A percentile compares a stretch with the other conserved stretches of the same genome.
Conservation (phyloP, 176 grass and related monocot species). For the Pharus latifolius region DNA sequence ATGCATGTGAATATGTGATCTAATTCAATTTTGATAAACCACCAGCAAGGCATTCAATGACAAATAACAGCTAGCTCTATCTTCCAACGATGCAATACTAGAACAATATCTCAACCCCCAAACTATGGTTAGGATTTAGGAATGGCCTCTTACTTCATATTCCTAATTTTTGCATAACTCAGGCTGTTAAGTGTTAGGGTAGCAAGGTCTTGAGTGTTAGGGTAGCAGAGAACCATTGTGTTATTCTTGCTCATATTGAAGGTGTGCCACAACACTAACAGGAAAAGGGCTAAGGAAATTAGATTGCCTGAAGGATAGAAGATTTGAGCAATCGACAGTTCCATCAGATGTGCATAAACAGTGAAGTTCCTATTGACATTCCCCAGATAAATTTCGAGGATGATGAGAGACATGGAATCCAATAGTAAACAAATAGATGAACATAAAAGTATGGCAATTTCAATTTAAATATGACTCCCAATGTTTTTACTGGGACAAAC, state of each 20-base stretch:
- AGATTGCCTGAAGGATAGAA: background rate
- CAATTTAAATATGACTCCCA: background rate
- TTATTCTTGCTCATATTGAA: constrained; percentile 5
- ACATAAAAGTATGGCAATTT: background rate
- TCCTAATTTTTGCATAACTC: too few relatives aligned
- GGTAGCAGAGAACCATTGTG: background rate
- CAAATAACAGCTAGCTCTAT: background rate
- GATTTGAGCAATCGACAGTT: background rate
- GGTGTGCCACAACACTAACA: background rate
- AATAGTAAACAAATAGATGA: background rate
- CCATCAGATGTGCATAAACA: background rate
- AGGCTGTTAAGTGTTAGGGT: background rate
- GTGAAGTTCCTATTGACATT: background rate
- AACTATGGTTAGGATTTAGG: background rate
- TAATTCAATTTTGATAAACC: background rate
- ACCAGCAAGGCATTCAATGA: background rate
- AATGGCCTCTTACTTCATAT: background rate
- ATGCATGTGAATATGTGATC: background rate
- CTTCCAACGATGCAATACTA: background rate
- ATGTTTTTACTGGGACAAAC: background rate
- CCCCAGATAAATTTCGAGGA: background rate
- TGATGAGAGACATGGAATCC: background rate
- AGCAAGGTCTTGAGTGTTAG: background rate
- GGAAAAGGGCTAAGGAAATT: background rate
- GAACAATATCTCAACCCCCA: background rate